Evolutionary conservation across 306 rosid species (phyloP).

Genomic region (Lathyrus tuberosus): DNA sequence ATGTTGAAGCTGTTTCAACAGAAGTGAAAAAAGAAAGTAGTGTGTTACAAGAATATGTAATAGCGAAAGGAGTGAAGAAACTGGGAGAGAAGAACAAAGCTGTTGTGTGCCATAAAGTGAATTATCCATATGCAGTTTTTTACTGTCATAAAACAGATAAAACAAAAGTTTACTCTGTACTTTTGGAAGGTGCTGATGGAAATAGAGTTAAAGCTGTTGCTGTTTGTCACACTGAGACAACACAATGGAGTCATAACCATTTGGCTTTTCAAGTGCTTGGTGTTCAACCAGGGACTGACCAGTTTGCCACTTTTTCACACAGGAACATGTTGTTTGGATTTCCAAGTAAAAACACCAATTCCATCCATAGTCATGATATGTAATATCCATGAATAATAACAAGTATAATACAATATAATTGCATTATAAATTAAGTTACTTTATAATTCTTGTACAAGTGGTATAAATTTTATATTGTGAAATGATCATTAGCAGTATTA

Average conservation of each 20-base stretch:
- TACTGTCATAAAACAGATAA: conserved; percentile 64
- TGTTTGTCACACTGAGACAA: conserved; percentile 75
- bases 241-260: conserved; percentile 84
- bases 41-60: conserved; percentile 49
- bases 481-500: neutral
- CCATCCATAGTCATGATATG: no score
- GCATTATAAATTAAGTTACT: neutral
- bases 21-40: conserved; percentile 50
- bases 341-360: conserved; percentile 18
- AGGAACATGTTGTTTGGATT: conserved; percentile 79
- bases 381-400: no score
- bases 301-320: conserved; percentile 80
- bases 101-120: conserved; percentile 65
- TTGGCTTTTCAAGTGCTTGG: conserved; percentile 77
- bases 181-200: conserved; percentile 61
- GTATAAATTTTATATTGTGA: no score
- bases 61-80: conserved; percentile 50
- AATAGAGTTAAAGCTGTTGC: conserved; percentile 62
- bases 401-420: neutral
- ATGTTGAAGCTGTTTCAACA: conserved; percentile 58
- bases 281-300: conserved; percentile 78
- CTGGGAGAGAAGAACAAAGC: conserved; percentile 39
- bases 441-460: neutral
- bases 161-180: conserved; percentile 50
- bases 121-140: conserved; percentile 75